Evolutionary conservation across 768 basidiomycete genomes (phyloP).

Genomic region (Pulveroboletus sp.): DNA sequence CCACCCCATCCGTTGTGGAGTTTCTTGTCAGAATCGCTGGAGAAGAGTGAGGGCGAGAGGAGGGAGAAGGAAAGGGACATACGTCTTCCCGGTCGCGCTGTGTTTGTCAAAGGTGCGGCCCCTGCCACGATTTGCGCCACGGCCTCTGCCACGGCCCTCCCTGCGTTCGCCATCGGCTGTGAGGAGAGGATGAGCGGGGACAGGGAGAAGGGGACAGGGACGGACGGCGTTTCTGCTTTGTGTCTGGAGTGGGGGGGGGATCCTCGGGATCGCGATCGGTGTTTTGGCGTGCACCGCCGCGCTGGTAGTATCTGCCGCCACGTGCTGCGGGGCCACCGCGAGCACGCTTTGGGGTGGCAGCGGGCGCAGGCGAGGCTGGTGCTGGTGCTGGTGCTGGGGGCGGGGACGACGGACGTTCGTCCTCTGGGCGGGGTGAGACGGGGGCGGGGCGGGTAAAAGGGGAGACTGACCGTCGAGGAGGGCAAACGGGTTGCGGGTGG

Average conservation of each 20-base stretch:
- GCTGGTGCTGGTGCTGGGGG: slow-evolving; percentile 31
- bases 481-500: slow-evolving; percentile 83
- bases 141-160: slow-evolving; percentile 46
- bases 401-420: slow-evolving; percentile 39
- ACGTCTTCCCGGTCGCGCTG: slow-evolving; percentile 83
- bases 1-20: slow-evolving; percentile 94
- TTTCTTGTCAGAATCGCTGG: slow-evolving; percentile 93
- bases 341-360: slow-evolving; percentile 44
- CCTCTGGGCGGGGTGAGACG: slow-evolving; percentile 36
- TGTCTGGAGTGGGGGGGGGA: slow-evolving; percentile 32
- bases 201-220: slow-evolving; percentile 1
- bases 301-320: slow-evolving; percentile 66
- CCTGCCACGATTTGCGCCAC: slow-evolving; percentile 49
- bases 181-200: slow-evolving; percentile 5
- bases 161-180: slow-evolving; percentile 43
- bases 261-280: slow-evolving; percentile 41
- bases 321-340: slow-evolving; percentile 61
- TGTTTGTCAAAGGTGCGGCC: slow-evolving; percentile 84
- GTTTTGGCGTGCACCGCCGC: slow-evolving; percentile 53
- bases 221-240: slow-evolving; percentile 32
- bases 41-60: slow-evolving; percentile 10
- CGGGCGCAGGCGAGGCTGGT: slow-evolving; percentile 13
- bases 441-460: neutral
- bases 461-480: slow-evolving; percentile 66
- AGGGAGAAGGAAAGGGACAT: slow-evolving; percentile 28